Conservation (phyloP, 768 basidiomycete genomes). For the Termitomyces titanicus region DNA sequence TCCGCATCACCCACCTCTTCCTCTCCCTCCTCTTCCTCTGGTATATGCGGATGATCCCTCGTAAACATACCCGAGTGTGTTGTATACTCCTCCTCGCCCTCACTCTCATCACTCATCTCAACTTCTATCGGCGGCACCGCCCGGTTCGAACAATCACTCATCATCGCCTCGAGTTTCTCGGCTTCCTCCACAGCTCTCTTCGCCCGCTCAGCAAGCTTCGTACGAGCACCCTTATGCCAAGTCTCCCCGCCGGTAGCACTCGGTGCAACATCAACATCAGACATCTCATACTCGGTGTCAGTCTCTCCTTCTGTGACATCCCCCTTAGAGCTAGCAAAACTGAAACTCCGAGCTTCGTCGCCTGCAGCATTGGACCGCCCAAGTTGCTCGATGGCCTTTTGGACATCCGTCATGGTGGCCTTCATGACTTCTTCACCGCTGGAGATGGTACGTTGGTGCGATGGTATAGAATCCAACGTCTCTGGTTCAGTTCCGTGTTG, state of each 20-base stretch:
- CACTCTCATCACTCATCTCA: conserved; percentile 79
- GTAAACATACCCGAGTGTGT: conserved; percentile 32
- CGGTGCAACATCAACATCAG: conserved; percentile 34
- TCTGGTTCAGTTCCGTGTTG: conserved; percentile 20
- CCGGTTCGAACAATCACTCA: conserved; percentile 25
- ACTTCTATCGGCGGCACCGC: conserved; percentile 65
- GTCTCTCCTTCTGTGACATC: conserved; percentile 58
- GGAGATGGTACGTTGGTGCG: conserved; percentile 17
- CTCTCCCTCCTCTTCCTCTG: conserved; percentile 65
- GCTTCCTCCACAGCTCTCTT: conserved; percentile 58
- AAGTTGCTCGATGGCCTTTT: conserved; percentile 86
- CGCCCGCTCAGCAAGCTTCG: conserved; percentile 69
- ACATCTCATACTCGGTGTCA: conserved; percentile 48
- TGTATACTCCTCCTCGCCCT: conserved; percentile 50
- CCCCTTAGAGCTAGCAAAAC: conserved; percentile 67
- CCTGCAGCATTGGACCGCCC: conserved; percentile 42
- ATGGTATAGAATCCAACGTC: conserved; percentile 10
- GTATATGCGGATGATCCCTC: conserved; percentile 56
- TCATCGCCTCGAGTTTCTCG: conserved; percentile 41
- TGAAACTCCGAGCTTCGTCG: conserved; percentile 65
- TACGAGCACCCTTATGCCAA: conserved; percentile 64
- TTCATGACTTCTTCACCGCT: conserved; percentile 65
- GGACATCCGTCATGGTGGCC: conserved; percentile 87
- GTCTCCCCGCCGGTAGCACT: conserved; percentile 30
- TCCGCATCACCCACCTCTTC: background rate